Percentiles rank a stretch among this genome's conserved stretches.
Conservation (phyloP, 805 yeast genomes). For the Barnettozyma botsteinii region DNA sequence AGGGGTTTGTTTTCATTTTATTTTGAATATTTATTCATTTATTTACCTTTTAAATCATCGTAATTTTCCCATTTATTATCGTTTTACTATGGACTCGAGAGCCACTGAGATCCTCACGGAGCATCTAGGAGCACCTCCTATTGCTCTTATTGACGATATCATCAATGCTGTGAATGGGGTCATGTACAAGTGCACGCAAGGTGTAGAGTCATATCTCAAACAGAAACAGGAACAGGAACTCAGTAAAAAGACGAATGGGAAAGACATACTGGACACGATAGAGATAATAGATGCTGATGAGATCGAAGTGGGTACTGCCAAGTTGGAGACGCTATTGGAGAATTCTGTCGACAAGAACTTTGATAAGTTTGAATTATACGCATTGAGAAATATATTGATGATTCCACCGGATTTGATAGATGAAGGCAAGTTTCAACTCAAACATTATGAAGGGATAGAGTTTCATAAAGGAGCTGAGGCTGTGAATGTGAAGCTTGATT, state of each 20-base stretch:
- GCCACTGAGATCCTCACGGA: slow-evolving; percentile 63
- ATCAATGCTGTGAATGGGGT: slow-evolving; percentile 83
- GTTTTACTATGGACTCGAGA: slow-evolving; percentile 11
- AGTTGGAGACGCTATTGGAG: slow-evolving; percentile 70
- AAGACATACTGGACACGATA: slow-evolving; percentile 20
- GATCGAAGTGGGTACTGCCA: slow-evolving; percentile 72
- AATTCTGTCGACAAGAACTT: slow-evolving; percentile 73
- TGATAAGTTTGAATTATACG: slow-evolving; percentile 80
- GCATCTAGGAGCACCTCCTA: slow-evolving; percentile 81
- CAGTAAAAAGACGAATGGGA: background rate
- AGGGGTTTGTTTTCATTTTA: slow-evolving; percentile 4
- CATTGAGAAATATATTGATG: slow-evolving; percentile 67
- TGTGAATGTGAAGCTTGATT: slow-evolving; percentile 25
- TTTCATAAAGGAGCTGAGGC: slow-evolving; percentile 17
- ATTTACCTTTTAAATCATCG: too few relatives aligned
- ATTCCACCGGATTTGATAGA: slow-evolving; percentile 44
- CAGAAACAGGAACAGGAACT: slow-evolving; percentile 21
- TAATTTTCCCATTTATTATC: too few relatives aligned
- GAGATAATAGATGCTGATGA: slow-evolving; percentile 30
- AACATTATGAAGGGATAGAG: slow-evolving; percentile 58
- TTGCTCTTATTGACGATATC: slow-evolving; percentile 77
- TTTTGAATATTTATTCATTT: background rate
- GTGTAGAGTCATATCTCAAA: slow-evolving; percentile 60
- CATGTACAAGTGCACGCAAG: slow-evolving; percentile 75
- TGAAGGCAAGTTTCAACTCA: slow-evolving; percentile 64